Percentiles rank a stretch among this genome's conserved stretches.
Evolutionary conservation across 2,329 filamentous ascomycete genomes (phyloP).

Genomic region (Sporothrix curviconia): DNA sequence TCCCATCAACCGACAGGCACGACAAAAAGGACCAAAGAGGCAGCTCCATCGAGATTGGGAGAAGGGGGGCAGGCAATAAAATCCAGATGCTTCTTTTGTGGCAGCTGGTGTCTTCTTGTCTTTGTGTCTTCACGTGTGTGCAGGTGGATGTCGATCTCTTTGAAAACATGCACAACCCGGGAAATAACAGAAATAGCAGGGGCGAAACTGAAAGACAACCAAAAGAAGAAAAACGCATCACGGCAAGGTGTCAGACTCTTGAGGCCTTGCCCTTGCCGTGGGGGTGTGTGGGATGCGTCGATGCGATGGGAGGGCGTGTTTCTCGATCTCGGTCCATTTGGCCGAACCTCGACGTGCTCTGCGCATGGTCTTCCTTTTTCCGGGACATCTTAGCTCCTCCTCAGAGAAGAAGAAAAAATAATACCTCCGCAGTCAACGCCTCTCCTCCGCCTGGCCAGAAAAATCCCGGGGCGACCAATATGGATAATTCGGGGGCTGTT

Average conservation of each 20-base stretch:
- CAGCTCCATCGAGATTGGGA: too few species aligned
- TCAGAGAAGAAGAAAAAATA: too few species aligned
- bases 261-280: not conserved
- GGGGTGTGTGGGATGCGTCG: not conserved
- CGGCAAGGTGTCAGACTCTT: not conserved
- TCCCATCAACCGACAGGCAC: too few species aligned
- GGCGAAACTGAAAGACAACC: not conserved
- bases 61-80: too few species aligned
- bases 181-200: not conserved
- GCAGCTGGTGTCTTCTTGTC: too few species aligned
- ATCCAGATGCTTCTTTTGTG: too few species aligned
- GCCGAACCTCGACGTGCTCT: slow-evolving; percentile 1
- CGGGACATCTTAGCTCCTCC: not conserved
- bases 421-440: too few species aligned
- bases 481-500: slow-evolving; percentile 7
- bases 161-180: not conserved
- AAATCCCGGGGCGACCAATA: slow-evolving; percentile 1
- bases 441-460: too few species aligned
- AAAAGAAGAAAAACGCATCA: too few species aligned
- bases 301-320: not conserved
- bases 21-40: too few species aligned
- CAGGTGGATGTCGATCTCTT: not conserved
- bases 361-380: not conserved
- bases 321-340: slow-evolving; percentile 5
- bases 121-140: not conserved